Base-by-base conservation (phyloP, 495 filamentous ascomycete genomes). In the Ascodesmis nigricans region DNA sequence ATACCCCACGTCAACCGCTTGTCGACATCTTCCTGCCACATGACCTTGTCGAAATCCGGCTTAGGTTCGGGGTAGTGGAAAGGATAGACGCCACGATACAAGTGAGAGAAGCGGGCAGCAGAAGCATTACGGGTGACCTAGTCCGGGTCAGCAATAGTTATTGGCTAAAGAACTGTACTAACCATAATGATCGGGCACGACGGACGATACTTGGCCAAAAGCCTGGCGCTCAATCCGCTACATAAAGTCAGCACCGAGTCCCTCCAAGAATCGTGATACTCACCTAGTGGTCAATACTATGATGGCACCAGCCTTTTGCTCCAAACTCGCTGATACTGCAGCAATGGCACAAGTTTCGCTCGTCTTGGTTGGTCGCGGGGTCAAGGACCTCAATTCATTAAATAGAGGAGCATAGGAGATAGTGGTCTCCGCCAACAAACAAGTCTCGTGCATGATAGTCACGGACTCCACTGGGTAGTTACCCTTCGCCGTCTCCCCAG, bases 21-120 rank as follows among this genome's bases (percentile, higher is more conserved):
- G 61, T 97, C 87, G 45, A 97, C 87, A 58, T 97, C 90, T 62
- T 93, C 80, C 61, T 97, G 90, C 87, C 87, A 97, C 54, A 83
- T 74, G 49, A 72, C 72, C 47, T 61, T 63, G 47, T 59, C 59
- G 63, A 93, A 97, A 61, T 97, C 77, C 33, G 87, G 90, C 70
- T 93, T 93, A 38, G 62, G 57, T 63, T 91, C 74, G 30, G 76
- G 69, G 65, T 91, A 97, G 42, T 75, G 63, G 74, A 95, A 95
- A 13, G 87, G 87, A 55, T 91, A 97, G 32, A 95, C 83, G 42
- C 90, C 87, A 46, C 87, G 87, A 61, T 93, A 95, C 50, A 97
- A 60, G 58, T 95, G 87, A 32, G 74, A 78, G 58, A 82, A 95
- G 61, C 87, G 63, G 21, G 80, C 73, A 27, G 90, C 81, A 30